Conservation (phyloP, 2,329 filamentous ascomycete species). For the Pseudopyrenochaeta lycopersici region DNA sequence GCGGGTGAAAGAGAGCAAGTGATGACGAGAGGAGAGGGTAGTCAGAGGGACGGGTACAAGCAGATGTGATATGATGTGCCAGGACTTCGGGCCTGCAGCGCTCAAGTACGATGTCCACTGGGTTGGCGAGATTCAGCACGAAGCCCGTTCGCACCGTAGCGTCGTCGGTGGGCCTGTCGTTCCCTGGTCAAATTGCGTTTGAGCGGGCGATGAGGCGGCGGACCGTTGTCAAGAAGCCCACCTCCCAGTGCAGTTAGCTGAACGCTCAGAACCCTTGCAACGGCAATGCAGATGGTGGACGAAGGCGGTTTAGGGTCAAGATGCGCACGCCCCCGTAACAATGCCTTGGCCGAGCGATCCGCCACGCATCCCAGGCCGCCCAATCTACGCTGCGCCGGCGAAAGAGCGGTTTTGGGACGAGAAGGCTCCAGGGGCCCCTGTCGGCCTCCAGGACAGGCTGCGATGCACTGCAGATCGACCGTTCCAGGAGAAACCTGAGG, state of each 20-base stretch:
- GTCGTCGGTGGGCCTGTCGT: conserved; percentile 39
- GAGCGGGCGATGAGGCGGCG: conserved; percentile 47
- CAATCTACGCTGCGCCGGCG: conserved; percentile 50
- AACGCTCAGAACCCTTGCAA: conserved; percentile 46
- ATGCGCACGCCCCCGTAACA: conserved; percentile 43
- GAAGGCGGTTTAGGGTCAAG: conserved; percentile 37
- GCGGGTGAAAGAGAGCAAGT: conserved; percentile 23
- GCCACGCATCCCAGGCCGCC: conserved; percentile 43
- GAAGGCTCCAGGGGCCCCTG: conserved; percentile 29
- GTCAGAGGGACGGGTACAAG: conserved; percentile 34
- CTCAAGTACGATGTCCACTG: conserved; percentile 47
- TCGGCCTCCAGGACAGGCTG: conserved; percentile 47
- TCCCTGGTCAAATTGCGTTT: conserved; percentile 48
- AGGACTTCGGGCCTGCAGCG: conserved; percentile 48
- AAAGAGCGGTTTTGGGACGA: conserved; percentile 50
- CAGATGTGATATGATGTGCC: conserved; percentile 42
- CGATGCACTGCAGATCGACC: conserved; percentile 53
- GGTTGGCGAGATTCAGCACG: conserved; percentile 48
- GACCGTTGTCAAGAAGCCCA: conserved; percentile 49
- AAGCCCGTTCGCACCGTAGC: conserved; percentile 44
- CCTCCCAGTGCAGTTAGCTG: conserved; percentile 40
- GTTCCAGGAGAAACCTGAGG: conserved; percentile 37
- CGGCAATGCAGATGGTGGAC: conserved; percentile 52
- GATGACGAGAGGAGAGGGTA: conserved; percentile 31
- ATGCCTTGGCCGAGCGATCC: conserved; percentile 49